Conservation (phyloP, 768 basidiomycete genomes). For the Macrolepiota albuminosa region DNA sequence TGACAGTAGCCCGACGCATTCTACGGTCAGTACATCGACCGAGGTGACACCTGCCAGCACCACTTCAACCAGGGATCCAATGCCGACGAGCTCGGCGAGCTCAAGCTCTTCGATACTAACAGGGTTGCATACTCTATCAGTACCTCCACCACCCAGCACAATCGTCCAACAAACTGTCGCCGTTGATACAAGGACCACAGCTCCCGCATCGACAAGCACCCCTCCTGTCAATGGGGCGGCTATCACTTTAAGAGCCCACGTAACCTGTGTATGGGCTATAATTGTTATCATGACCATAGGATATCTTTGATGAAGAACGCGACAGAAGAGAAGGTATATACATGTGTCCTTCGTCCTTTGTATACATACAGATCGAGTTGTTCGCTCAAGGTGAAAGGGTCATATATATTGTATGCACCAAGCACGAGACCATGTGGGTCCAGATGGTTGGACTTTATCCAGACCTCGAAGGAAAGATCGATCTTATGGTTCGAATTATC, state of each 20-base stretch:
- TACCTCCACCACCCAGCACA: neutral
- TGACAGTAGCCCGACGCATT: neutral
- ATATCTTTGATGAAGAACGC: neutral
- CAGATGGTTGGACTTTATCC: neutral
- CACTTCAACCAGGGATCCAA: neutral
- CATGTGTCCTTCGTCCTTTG: neutral
- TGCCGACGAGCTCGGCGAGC: neutral
- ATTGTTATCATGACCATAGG: neutral
- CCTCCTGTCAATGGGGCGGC: neutral
- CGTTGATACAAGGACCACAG: neutral
- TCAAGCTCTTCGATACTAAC: neutral
- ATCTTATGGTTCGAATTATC: too few relatives aligned
- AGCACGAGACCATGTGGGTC: neutral
- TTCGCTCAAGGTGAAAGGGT: too few relatives aligned
- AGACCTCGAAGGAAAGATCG: too few relatives aligned
- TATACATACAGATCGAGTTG: neutral
- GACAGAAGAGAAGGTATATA: neutral
- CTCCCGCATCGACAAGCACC: neutral
- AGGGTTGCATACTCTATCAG: neutral
- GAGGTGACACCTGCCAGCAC: neutral
- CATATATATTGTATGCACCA: too few relatives aligned
- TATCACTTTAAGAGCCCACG: neutral
- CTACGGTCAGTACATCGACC: neutral
- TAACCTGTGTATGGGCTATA: neutral
- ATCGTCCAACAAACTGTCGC: slow-evolving; percentile 3